Percentiles rank a stretch among this genome's conserved stretches.
Conservation (phyloP, 1,139 yeast species). For the Hyphopichia khmerensis region DNA sequence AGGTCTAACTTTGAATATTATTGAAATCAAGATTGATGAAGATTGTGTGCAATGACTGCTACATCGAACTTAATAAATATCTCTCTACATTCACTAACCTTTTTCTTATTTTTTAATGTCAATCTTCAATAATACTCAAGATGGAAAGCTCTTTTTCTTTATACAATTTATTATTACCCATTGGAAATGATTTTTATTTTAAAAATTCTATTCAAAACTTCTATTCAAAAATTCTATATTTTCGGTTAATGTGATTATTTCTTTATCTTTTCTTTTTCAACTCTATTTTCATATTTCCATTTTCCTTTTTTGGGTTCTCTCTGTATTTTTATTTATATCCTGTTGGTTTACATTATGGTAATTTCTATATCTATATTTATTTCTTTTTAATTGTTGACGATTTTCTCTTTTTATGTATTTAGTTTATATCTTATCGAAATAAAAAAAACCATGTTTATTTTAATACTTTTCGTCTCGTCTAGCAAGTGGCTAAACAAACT, state of each 20-base stretch:
- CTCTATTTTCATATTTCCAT: too few relatives aligned
- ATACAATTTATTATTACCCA: background rate
- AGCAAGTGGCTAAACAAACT: too few relatives aligned
- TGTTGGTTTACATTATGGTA: background rate
- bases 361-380: background rate
- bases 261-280: too few relatives aligned
- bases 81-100: too few relatives aligned
- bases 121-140: background rate
- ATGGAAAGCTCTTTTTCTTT: constrained; percentile 2
- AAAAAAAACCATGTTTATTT: background rate
- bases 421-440: background rate
- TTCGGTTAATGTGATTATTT: background rate
- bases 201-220: too few relatives aligned
- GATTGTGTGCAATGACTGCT: constrained; percentile 3
- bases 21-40: background rate
- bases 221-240: background rate
- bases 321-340: background rate
- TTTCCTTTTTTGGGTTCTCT: background rate
- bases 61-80: constrained; percentile 3
- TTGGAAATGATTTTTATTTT: background rate
- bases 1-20: constrained; percentile 1
- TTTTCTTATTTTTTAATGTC: background rate
- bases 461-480: too few relatives aligned
- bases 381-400: background rate
- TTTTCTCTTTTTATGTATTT: background rate